Evolutionary conservation across 129 eudicot species (phyloP).

Genomic region (Helichrysum umbraculigerum): DNA sequence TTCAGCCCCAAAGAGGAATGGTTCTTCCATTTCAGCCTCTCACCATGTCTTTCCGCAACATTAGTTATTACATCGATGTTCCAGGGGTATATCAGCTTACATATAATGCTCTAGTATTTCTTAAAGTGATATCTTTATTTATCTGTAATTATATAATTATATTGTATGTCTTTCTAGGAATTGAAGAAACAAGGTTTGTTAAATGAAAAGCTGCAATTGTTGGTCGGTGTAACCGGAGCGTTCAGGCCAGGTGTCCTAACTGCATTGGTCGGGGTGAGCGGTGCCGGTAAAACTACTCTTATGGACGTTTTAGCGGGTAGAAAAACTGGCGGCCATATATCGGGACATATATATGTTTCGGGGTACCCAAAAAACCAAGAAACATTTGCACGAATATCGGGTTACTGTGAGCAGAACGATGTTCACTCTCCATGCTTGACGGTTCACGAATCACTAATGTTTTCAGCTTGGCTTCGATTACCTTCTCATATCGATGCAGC

Average conservation of each 20-base stretch:
- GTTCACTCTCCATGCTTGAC: slow-evolving; percentile 92
- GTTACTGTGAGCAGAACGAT: slow-evolving; percentile 93
- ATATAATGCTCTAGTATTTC: neutral
- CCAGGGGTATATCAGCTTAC: slow-evolving; percentile 56
- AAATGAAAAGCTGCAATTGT: slow-evolving; percentile 61
- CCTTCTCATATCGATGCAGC: slow-evolving; percentile 60
- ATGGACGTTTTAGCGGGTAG: slow-evolving; percentile 98
- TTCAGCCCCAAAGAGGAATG: slow-evolving; percentile 62
- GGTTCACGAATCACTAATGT: slow-evolving; percentile 69
- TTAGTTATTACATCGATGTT: slow-evolving; percentile 71
- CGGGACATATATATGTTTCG: slow-evolving; percentile 71
- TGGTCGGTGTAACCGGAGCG: slow-evolving; percentile 79
- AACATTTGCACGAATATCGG: slow-evolving; percentile 90
- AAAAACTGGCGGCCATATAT: slow-evolving; percentile 86
- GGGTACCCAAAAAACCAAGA: slow-evolving; percentile 90
- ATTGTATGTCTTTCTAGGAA: slow-evolving; percentile 46
- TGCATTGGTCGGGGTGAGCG: slow-evolving; percentile 95
- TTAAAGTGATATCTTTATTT: neutral
- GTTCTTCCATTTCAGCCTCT: slow-evolving; percentile 95
- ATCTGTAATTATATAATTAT: neutral
- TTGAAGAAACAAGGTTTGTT: slow-evolving; percentile 62
- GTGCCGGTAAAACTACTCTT: slow-evolving; percentile 97
- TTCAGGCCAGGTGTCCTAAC: slow-evolving; percentile 94
- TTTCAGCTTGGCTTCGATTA: slow-evolving; percentile 91
- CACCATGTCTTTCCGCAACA: slow-evolving; percentile 74